Evolutionary conservation across 331 rosid species (phyloP).

Genomic region (Arachis monticola): DNA sequence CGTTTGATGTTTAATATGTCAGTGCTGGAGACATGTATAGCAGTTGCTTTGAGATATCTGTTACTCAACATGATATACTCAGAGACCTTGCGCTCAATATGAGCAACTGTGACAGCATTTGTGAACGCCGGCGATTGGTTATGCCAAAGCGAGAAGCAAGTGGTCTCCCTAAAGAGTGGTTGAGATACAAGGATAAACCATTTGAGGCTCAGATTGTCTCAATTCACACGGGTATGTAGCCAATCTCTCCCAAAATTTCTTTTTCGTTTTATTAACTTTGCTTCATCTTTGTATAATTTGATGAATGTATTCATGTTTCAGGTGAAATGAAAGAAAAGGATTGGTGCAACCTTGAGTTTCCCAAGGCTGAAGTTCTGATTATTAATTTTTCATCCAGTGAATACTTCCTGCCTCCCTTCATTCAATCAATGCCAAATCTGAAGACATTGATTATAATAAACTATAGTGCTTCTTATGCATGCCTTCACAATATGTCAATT

Average conservation of each 20-base stretch:
- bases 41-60: slow-evolving; percentile 75
- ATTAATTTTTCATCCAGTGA: slow-evolving; percentile 72
- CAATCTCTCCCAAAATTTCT: background rate
- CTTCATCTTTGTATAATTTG: background rate
- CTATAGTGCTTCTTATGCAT: slow-evolving; percentile 58
- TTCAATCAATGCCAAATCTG: slow-evolving; percentile 77
- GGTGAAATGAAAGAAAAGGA: slow-evolving; percentile 87
- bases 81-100: slow-evolving; percentile 84
- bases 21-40: slow-evolving; percentile 72
- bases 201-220: slow-evolving; percentile 84
- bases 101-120: slow-evolving; percentile 46
- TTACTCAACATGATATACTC: slow-evolving; percentile 84
- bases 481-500: slow-evolving; percentile 56
- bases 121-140: slow-evolving; percentile 60
- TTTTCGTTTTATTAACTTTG: background rate
- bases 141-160: slow-evolving; percentile 80
- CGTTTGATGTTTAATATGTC: slow-evolving; percentile 41
- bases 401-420: slow-evolving; percentile 78
- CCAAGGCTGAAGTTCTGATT: slow-evolving; percentile 84
- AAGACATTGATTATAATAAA: slow-evolving; percentile 71
- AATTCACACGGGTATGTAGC: slow-evolving; percentile 75
- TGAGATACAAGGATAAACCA: slow-evolving; percentile 53
- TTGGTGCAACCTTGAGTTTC: slow-evolving; percentile 76
- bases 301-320: slow-evolving; percentile 42
- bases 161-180: slow-evolving; percentile 86